These are phyloP conservation scores for Rhododendron ferrugineum DNA, from an alignment of 148 eudicot genomes.

Conservation along the genomic window DNA sequence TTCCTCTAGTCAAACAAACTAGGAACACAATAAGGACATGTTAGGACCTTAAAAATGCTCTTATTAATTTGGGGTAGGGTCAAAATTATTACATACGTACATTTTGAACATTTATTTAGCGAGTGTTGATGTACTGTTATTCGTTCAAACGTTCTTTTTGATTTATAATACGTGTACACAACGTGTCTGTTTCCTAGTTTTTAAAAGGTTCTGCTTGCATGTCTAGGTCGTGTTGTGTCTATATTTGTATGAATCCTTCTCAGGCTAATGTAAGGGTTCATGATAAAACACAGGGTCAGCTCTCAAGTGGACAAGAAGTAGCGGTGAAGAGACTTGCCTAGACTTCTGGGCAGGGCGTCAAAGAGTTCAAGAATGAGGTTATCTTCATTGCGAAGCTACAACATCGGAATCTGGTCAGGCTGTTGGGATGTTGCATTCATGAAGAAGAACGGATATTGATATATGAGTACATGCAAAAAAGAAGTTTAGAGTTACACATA, in stretches of 20 bases:
- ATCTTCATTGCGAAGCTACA: constrained; percentile 40
- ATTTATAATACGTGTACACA: no score
- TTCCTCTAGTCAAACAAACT: not conserved
- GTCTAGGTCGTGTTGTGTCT: not conserved
- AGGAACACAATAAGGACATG: not conserved
- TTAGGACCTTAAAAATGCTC: no score
- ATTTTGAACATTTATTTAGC: not conserved
- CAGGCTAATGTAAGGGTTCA: not conserved
- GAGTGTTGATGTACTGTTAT: not conserved
- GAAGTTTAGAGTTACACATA: constrained; percentile 32
- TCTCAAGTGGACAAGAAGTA: constrained; percentile 32
- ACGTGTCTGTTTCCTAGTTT: no score
- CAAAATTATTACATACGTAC: not conserved
- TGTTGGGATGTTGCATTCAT: constrained; percentile 39
- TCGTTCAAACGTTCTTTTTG: no score
- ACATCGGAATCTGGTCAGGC: constrained; percentile 41
- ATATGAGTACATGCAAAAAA: constrained; percentile 26
- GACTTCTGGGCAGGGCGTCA: constrained; percentile 37
- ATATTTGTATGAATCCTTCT: not conserved
- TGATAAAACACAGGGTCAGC: constrained; percentile 23
- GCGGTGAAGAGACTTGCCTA: constrained; percentile 43
- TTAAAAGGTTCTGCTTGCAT: no score
- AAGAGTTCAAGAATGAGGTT: constrained; percentile 44
- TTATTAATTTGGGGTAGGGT: no score
- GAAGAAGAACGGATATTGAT: constrained; percentile 31